phyloP scores from a whole-genome alignment of 2,329 filamentous ascomycete genomes.

The Gnomoniopsis sp. region DNA sequence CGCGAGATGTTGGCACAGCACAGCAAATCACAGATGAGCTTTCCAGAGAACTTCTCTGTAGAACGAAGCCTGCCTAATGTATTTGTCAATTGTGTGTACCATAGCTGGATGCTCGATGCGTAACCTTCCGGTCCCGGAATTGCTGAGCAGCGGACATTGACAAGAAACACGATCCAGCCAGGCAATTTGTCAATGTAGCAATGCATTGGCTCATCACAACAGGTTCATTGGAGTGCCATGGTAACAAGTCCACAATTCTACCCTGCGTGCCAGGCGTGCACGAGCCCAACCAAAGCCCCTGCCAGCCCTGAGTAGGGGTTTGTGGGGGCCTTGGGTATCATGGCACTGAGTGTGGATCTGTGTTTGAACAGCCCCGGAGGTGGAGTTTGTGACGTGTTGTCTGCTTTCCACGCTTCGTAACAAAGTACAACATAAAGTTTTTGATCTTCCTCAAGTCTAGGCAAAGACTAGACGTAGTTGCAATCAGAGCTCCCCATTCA shows the following conservation, averaged over 20 bases:
- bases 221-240: neutral
- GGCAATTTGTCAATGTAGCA: neutral
- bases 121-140: no score
- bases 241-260: neutral
- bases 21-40: no score
- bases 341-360: slow-evolving; percentile 3
- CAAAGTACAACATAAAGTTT: neutral
- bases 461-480: neutral
- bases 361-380: slow-evolving; percentile 7
- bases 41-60: no score
- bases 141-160: no score
- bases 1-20: no score
- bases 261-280: neutral
- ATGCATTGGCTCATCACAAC: neutral
- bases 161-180: no score
- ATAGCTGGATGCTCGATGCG: no score
- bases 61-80: no score
- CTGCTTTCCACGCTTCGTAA: neutral
- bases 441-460: no score
- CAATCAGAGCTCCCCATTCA: neutral
- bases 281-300: neutral
- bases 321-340: slow-evolving; percentile 12
- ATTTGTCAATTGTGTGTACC: no score
- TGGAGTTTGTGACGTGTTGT: slow-evolving; percentile 12
- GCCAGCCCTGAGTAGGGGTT: slow-evolving; percentile 7